Evolutionary conservation across 108 stramenopile species (phyloP), one percentile per base, ranked within the genome.

Genomic region (Stephanodiscus minutulus): DNA sequence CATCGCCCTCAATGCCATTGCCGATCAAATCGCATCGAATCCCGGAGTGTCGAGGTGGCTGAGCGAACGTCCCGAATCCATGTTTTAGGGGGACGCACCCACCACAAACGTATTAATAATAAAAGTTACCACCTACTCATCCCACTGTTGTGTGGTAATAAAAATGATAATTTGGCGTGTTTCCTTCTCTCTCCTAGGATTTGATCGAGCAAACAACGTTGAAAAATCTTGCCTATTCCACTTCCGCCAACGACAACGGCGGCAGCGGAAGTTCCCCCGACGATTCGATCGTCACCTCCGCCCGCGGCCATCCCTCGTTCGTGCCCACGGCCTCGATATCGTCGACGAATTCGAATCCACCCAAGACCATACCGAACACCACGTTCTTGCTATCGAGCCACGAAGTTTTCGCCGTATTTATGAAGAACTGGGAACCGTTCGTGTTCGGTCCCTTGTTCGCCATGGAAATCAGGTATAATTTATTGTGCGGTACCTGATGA

Each of bases 391-490:
- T 82, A 76, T 94, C 87, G 17, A 96, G 82, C 96, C 96, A 97
- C 53, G 93, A 86, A 25, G 96, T 89, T 64, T 97, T 94, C 70
- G 91, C 92, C 13, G 93, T 94, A 70, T 87, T 96, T 60, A 97
- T 91, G 68, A 95, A 96, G 50, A 89, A 89, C 65, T 87, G 86
- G 39, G 79, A 83, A 0, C 87, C 82, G 76, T 92, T 92, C 7
- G 91, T 94, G 77, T 97, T 85, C 49, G 80, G 87, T 41, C 90
- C 90, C 18, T 75, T 70, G 62, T 88, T 91, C 11, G 86, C 88
- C 84, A 86, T 90, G 46, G 90, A 86, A 28, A 99, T 82, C 64
- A 98, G 63, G 66, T 88, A 95, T 8, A 76, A 58, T 73, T 96
- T 83, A 70, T 88, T 87, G 83, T 95, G 96, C 70, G 88, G 96